Evolutionary conservation across 2,329 filamentous ascomycete species (phyloP).

Genomic region (Trichoderma arundinaceum): DNA sequence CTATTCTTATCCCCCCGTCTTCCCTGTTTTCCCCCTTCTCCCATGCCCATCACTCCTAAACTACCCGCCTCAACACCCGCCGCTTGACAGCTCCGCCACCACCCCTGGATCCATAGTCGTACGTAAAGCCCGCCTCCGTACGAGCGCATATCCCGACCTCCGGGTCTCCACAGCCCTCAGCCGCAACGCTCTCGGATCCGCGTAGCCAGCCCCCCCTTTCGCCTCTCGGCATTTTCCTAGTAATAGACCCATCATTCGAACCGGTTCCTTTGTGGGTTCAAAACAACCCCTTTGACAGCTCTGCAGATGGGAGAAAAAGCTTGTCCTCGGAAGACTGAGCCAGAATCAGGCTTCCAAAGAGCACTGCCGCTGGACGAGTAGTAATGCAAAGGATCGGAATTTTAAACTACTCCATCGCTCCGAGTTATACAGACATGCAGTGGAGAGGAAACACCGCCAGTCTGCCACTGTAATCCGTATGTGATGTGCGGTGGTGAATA

Average conservation of each 20-base stretch:
- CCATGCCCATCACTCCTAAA: neutral
- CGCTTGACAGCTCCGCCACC: too few relatives aligned
- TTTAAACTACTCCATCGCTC: too few relatives aligned
- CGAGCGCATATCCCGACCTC: conserved; percentile 16
- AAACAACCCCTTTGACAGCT: neutral
- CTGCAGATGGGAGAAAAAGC: neutral
- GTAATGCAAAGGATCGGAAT: neutral
- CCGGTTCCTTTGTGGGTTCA: neutral
- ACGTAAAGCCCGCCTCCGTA: neutral
- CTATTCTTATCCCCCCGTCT: neutral
- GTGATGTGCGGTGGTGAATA: neutral
- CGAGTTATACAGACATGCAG: too few relatives aligned
- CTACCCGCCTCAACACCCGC: too few relatives aligned
- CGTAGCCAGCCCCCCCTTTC: neutral
- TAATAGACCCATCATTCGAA: conserved; percentile 16
- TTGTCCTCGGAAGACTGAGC: neutral
- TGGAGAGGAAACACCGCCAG: too few relatives aligned
- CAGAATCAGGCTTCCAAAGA: neutral
- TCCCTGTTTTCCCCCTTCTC: neutral
- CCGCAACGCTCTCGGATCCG: conserved; percentile 18
- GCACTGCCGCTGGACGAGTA: neutral
- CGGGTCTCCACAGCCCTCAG: conserved; percentile 13
- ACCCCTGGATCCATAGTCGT: neutral
- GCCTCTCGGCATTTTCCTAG: conserved; percentile 2
- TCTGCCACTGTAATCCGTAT: neutral